Conservation (phyloP, 306 rosid genomes). For the Acacia confusa region DNA sequence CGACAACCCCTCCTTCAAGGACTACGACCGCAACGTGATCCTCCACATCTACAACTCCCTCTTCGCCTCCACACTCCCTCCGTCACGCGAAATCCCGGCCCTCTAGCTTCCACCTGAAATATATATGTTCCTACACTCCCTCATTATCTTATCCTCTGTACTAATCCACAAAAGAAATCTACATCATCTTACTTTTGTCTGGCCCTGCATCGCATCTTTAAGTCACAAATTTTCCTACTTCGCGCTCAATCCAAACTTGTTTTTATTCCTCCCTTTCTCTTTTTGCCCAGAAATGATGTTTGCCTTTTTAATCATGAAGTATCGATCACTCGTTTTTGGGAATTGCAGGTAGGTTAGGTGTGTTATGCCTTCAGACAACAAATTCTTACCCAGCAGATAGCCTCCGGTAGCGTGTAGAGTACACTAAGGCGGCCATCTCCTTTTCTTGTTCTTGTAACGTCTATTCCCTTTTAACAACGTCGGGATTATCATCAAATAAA, state of each 20-base stretch:
- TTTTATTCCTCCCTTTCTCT: not conserved
- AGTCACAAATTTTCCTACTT: not conserved
- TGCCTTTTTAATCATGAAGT: not conserved
- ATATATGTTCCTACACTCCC: not conserved
- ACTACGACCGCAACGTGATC: not conserved
- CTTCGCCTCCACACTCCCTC: not conserved
- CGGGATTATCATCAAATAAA: not conserved
- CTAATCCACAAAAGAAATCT: not conserved
- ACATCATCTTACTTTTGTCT: not conserved
- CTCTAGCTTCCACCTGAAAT: not conserved
- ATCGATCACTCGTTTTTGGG: too few species aligned
- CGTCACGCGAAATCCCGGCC: not conserved
- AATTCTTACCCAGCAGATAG: not conserved
- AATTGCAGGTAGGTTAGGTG: too few species aligned
- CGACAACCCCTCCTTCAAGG: not conserved
- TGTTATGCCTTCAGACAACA: not conserved
- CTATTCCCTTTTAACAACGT: too few species aligned
- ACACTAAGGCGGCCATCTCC: too few species aligned
- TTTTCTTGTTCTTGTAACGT: too few species aligned
- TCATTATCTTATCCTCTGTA: not conserved
- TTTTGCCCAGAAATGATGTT: not conserved
- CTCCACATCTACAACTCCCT: constrained; percentile 10
- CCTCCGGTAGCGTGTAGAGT: too few species aligned
- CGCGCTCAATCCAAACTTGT: not conserved
- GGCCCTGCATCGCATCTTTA: not conserved